phyloP scores from a whole-genome alignment of 1,139 yeast species.

The Yamadazyma blattariae region DNA sequence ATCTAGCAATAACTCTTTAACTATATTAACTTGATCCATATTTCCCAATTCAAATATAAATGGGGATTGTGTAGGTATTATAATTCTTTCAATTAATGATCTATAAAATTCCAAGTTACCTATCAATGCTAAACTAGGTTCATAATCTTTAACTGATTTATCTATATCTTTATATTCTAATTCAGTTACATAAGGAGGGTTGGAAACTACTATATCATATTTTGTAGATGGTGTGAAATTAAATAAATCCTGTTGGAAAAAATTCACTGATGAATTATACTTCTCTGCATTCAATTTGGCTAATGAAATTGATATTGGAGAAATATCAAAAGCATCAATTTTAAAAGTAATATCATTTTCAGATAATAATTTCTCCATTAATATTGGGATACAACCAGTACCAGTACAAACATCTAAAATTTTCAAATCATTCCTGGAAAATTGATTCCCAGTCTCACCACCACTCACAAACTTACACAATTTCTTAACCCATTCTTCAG shows the following conservation, averaged over 20 bases:
- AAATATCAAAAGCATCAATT: conserved; percentile 48
- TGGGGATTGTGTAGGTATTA: conserved; percentile 37
- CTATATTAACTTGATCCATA: conserved; percentile 29
- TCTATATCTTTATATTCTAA: conserved; percentile 44
- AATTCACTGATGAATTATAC: conserved; percentile 14
- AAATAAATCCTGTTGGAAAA: conserved; percentile 27
- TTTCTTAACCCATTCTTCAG: conserved; percentile 80
- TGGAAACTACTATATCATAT: conserved; percentile 63
- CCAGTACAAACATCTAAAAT: conserved; percentile 86
- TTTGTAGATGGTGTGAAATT: conserved; percentile 5
- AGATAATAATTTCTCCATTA: conserved; percentile 35
- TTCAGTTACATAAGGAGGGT: conserved; percentile 84
- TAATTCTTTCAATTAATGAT: conserved; percentile 47
- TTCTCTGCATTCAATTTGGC: conserved; percentile 43
- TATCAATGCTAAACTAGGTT: conserved; percentile 73
- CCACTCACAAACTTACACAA: conserved; percentile 15
- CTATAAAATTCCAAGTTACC: conserved; percentile 74
- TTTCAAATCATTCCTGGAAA: conserved; percentile 15
- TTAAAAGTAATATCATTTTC: conserved; percentile 7
- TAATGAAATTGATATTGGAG: conserved; percentile 49
- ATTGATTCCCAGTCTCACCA: too few species aligned
- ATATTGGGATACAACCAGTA: conserved; percentile 79
- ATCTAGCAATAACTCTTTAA: conserved; percentile 13
- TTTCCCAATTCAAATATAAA: conserved; percentile 45
- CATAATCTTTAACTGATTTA: conserved; percentile 64